A percentile compares a stretch with the other conserved stretches of the same genome.
These are phyloP conservation scores for Cylindrotheca closterium DNA, from an alignment of 108 stramenopile species.

Conservation along the genomic window DNA sequence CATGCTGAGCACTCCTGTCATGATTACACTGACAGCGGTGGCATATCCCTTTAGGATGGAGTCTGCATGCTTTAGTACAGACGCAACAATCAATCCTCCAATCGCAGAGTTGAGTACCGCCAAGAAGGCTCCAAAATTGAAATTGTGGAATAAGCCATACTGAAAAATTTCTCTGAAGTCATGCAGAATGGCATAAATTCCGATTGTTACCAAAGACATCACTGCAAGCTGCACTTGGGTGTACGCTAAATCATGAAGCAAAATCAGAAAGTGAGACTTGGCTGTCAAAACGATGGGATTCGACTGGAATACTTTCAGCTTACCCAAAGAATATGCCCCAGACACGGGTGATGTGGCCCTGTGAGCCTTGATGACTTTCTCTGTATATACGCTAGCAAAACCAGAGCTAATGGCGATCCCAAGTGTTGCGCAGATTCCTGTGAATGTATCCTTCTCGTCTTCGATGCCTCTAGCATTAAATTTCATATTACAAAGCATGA, in stretches of 20 bases:
- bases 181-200: slow-evolving; percentile 42
- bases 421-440: slow-evolving; percentile 82
- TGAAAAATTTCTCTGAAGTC: slow-evolving; percentile 37
- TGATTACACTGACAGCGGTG: slow-evolving; percentile 86
- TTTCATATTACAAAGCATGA: slow-evolving; percentile 83
- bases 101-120: slow-evolving; percentile 43
- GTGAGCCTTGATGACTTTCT: slow-evolving; percentile 91
- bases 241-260: slow-evolving; percentile 28
- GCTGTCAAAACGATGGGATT: neutral
- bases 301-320: neutral
- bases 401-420: slow-evolving; percentile 84
- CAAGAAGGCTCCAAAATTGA: slow-evolving; percentile 29
- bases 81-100: slow-evolving; percentile 78
- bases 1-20: slow-evolving; percentile 78
- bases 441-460: slow-evolving; percentile 27
- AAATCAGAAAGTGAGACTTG: neutral
- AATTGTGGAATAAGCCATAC: slow-evolving; percentile 49
- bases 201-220: slow-evolving; percentile 69
- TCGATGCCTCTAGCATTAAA: neutral
- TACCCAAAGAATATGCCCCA: slow-evolving; percentile 25
- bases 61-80: slow-evolving; percentile 87
- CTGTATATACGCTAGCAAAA: slow-evolving; percentile 96
- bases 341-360: slow-evolving; percentile 37
- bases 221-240: slow-evolving; percentile 63
- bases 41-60: slow-evolving; percentile 95